Evolutionary conservation across 768 basidiomycete genomes (phyloP), one percentile per base, ranked within the genome.

Genomic region (Amylocystis lapponica): DNA sequence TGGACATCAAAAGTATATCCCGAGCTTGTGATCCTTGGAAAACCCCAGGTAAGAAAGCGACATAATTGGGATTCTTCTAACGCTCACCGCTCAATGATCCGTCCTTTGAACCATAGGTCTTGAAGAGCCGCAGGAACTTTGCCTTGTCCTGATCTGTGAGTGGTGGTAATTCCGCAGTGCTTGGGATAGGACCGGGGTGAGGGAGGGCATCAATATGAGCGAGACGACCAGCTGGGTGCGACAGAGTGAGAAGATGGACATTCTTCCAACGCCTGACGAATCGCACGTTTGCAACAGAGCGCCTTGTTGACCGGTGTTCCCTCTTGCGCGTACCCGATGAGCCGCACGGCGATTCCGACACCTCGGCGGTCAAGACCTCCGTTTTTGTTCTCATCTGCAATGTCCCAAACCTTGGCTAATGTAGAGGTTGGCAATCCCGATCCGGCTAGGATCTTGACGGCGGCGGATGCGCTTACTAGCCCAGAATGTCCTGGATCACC

Each of bases 251-350:
- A 9, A 30, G 29, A 45, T 45, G 20, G 44, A 43, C n/a, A 36
- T 25, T 27, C 36, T 10, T 43, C 17, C 14, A 14, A 67, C 78
- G 54, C n/a, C n/a, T n/a, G n/a, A n/a, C n/a, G n/a, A n/a, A n/a
- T n/a, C n/a, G n/a, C 45, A 84, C 82, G 54, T 60, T 63, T 69
- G 2, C 58, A 55, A 23, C 74, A 57, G 45, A 78, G 54, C 22
- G 65, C 63, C 30, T 68, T 67, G 16, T 59, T 60, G 17, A 75
- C 57, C 10, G 56, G 52, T 51, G 67, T 67, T 26, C 68, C 79
- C 27, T 68, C 66, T 60, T 86, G 85, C 3, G 78, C 75, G 70
- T 79, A 78, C 3, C 79, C 81, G 48, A 86, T 81, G 25, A 85
- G 58, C 41, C 84, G 59, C 37, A 83, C 63, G 12, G 80, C 81